Conservation (phyloP, 2,329 filamentous ascomycete genomes). For the Calonectria leucothoes region DNA sequence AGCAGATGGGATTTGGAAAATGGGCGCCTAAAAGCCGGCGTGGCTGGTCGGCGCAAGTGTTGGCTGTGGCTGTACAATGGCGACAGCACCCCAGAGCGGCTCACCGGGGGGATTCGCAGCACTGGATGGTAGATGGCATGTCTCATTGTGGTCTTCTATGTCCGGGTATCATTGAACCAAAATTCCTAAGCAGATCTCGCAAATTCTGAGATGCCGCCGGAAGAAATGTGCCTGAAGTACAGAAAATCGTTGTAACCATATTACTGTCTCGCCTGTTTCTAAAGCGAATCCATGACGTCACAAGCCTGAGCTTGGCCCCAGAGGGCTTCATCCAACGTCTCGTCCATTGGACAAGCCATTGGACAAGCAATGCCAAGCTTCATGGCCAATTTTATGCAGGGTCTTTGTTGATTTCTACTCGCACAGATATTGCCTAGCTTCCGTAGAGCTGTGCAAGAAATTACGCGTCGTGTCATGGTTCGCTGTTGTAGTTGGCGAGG, state of each 20-base stretch:
- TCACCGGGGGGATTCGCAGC: constrained; percentile 28
- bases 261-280: not conserved
- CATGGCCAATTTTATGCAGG: not conserved
- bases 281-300: constrained; percentile 26
- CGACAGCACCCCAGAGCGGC: constrained; percentile 12
- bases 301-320: constrained; percentile 5
- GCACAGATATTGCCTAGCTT: not conserved
- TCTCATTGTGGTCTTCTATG: constrained; percentile 31
- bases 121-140: constrained; percentile 31
- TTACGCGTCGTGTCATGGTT: not conserved
- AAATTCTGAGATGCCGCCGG: not conserved
- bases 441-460: not conserved
- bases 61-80: constrained; percentile 12
- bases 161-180: not conserved
- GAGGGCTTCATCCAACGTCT: constrained; percentile 7
- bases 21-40: constrained; percentile 19
- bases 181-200: not conserved
- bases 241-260: not conserved
- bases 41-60: constrained; percentile 5
- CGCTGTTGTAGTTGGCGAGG: not conserved
- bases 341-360: constrained; percentile 12
- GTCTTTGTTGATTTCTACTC: not conserved
- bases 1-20: constrained; percentile 35
- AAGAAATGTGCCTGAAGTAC: not conserved
- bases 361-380: not conserved